A percentile compares a stretch with the other conserved stretches of the same genome.
Evolutionary conservation across 2,329 filamentous ascomycete genomes (phyloP).

Genomic region (Fusarium chuoi): DNA sequence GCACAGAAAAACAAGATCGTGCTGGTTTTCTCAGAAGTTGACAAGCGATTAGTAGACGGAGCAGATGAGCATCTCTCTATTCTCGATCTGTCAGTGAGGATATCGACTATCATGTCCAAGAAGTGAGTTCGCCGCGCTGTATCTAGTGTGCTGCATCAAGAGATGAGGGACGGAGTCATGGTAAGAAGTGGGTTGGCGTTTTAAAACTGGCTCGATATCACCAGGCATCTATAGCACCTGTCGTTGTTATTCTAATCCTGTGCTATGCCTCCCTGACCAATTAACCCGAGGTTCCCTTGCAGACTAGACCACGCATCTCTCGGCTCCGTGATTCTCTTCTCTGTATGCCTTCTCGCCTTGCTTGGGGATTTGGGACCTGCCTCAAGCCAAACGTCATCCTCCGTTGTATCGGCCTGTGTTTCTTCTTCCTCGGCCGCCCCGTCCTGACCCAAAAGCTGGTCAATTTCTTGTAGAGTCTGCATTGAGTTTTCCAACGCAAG

Average conservation of each 20-base stretch:
- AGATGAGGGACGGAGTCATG: constrained; percentile 38
- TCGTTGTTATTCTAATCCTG: constrained; percentile 23
- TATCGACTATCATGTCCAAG: constrained; percentile 76
- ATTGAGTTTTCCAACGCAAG: constrained; percentile 64
- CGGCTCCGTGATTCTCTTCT: constrained; percentile 37
- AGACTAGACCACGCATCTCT: constrained; percentile 62
- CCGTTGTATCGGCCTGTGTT: constrained; percentile 35
- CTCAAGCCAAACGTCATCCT: constrained; percentile 52
- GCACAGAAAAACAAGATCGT: constrained; percentile 91
- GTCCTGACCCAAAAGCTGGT: constrained; percentile 57
- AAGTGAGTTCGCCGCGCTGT: constrained; percentile 39
- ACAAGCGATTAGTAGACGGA: constrained; percentile 94
- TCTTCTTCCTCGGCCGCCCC: constrained; percentile 39
- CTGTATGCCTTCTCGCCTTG: constrained; percentile 41
- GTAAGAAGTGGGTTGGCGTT: constrained; percentile 40
- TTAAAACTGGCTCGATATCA: constrained; percentile 34
- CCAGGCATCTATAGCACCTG: constrained; percentile 28
- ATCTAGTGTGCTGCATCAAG: constrained; percentile 10
- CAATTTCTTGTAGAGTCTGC: constrained; percentile 59
- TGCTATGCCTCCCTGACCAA: constrained; percentile 51
- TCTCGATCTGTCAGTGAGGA: constrained; percentile 83
- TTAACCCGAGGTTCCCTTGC: constrained; percentile 65
- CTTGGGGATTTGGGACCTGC: constrained; percentile 41
- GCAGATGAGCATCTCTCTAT: constrained; percentile 95
- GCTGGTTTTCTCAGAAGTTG: constrained; percentile 88